Conservation (phyloP, 306 rosid genomes). For the Cucumis melo region DNA sequence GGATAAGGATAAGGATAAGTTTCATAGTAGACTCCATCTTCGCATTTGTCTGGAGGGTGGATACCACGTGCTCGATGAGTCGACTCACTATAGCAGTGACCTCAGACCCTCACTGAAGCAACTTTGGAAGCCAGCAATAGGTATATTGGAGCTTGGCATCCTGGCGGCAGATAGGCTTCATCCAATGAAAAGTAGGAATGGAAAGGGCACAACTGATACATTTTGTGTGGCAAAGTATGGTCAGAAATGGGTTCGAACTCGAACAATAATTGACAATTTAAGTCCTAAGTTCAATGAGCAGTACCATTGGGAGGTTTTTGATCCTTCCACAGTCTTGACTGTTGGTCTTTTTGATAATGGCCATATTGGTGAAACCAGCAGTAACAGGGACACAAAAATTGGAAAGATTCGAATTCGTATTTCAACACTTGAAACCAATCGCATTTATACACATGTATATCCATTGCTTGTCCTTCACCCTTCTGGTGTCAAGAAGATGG, state of each 20-base stretch:
- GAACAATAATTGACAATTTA: slow-evolving; percentile 51
- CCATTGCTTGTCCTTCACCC: slow-evolving; percentile 58
- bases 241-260: slow-evolving; percentile 84
- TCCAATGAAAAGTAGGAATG: slow-evolving; percentile 63
- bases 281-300: slow-evolving; percentile 81
- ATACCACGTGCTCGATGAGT: slow-evolving; percentile 87
- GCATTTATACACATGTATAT: slow-evolving; percentile 61
- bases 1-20: slow-evolving; percentile 26
- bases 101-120: slow-evolving; percentile 58
- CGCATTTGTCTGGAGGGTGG: slow-evolving; percentile 73
- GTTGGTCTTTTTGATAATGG: slow-evolving; percentile 71
- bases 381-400: slow-evolving; percentile 35
- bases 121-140: slow-evolving; percentile 71
- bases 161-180: slow-evolving; percentile 45
- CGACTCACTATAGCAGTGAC: slow-evolving; percentile 82
- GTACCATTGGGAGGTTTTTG: slow-evolving; percentile 89
- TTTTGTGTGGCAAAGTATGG: slow-evolving; percentile 93
- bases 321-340: slow-evolving; percentile 80
- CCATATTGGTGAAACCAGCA: slow-evolving; percentile 38
- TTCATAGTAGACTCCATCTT: slow-evolving; percentile 52
- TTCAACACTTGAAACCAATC: slow-evolving; percentile 72
- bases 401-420: slow-evolving; percentile 89
- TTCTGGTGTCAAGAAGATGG: slow-evolving; percentile 84
- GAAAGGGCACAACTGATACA: slow-evolving; percentile 52
- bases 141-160: slow-evolving; percentile 79